Conservation (phyloP, 176 grass and related monocot species). For the barley (Hordeum vulgare) region MorexV3_pseudomolecules_assembly NC_058522.1:468900353-468900852, state of each 20-base stretch:
- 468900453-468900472: constrained; percentile 56
- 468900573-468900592: no score
- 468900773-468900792: not conserved
- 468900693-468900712: not conserved
- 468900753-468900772: not conserved
- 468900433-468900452: constrained; percentile 57
- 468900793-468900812: not conserved
- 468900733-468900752: not conserved
- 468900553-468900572: not conserved
- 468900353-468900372: not conserved
- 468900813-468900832: not conserved
- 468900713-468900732: not conserved
- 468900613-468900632: constrained; percentile 26
- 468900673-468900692: not conserved
- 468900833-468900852: constrained; percentile 3
- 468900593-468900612: not conserved
- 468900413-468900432: constrained; percentile 29
- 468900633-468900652: constrained; percentile 15
- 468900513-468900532: constrained; percentile 67
- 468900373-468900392: not conserved
- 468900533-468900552: constrained; percentile 48
- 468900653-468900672: constrained; percentile 35
- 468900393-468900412: not conserved
- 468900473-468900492: constrained; percentile 51
- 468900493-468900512: constrained; percentile 67